Base-by-base conservation (phyloP, 1,284 basidiomycete genomes). In the Rhizoctonia solani region DNA sequence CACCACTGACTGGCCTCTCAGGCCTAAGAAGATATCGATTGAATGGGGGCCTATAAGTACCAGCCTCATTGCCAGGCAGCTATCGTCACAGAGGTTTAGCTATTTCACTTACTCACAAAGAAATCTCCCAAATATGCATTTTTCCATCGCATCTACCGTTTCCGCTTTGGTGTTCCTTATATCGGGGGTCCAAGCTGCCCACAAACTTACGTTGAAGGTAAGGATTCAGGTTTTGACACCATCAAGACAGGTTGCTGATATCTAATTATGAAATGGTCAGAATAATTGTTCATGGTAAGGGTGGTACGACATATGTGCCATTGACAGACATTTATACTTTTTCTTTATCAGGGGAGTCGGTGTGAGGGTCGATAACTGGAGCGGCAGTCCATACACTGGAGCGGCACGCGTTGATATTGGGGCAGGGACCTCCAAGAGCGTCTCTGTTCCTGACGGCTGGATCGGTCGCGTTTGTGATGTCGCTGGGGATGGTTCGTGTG, bases 381-480 rank as follows among this genome's bases (percentile, higher is more conserved):
- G 56, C 19, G 56, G 56, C 1, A 37, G 4, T 14, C 5, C 56
- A 11, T 59, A 49, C 29, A 59, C 56, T 47, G 56, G 56, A 9
- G 29, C 25, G 16, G 11, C 42, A 2, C 46, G 30, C 42, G 25
- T 30, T 6, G 44, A 59, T 30, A n/a, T 59, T 23, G 13, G 25
- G n/a, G 56, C 56, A 1, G 3, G 30, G 23, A 42, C 39, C 21
- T 47, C 29, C 41, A 58, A 46, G n/a, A 41, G 16, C 42, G 30
- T 58, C 14, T 11, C 14, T 27, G 42, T 58, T 14, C 55, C 55
- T 4, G 27, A 32, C 27, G 42, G 55, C 16, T 44, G 69, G 69
- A 59, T 67, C 27, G 56, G 66, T 29, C 54, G 66, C 37, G 66
- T 69, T 27, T 69, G 69, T 32, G 66, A 69, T 41, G 53, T 44